Base-by-base conservation (phyloP, 2,329 filamentous ascomycete genomes). In the Ramularia collo-cygni region DNA sequence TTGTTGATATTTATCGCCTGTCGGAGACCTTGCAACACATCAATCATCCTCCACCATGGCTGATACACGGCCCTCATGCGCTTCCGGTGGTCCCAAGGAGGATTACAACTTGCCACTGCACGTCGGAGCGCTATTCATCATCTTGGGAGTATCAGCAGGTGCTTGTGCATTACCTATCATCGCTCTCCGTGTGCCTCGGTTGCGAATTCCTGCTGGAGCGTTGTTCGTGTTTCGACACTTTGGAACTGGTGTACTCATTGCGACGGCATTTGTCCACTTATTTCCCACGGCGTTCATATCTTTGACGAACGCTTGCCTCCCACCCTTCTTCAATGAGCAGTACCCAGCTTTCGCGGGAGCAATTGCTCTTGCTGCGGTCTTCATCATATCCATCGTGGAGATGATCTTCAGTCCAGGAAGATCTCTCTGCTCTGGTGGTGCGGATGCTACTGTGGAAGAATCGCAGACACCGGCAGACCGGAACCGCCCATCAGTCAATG, bases 271-370 rank as follows among this genome's bases (percentile, higher is more conserved):
- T 47, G 69, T 74, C 4, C 71, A 75, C 54, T 62, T 79, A 13
- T 68, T 79, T 8, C 76, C 75, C 3, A 78, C 75, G 2, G 76
- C 76, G 10, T 79, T 77, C 50, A 62, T 69, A 8, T 77, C 73
- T 3, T 58, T 79, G 28, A 76, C 74, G 5, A 69, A 79, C 49
- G 71, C 74, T 56, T 79, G 76, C 60, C 75, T 93, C 0, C 84
- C 86, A 8, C 68, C 74, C 42, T 81, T 87, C 57, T 92, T 88
- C 74, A 89, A 76, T 59, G 58, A 81, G 48, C 75, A 76, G 14
- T 93, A 90, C 60, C 75, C 72, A 35, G 84, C 85, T 4, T 79
- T 92, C 56, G 79, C 86, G 0, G 86, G 87, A 2, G 70, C 89
- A 24, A 76, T 93, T 28, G 83, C 85, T 37, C 87, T 93, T 81